Evolutionary conservation across 345 rosid species (phyloP).

Genomic region (Salix exigua): DNA sequence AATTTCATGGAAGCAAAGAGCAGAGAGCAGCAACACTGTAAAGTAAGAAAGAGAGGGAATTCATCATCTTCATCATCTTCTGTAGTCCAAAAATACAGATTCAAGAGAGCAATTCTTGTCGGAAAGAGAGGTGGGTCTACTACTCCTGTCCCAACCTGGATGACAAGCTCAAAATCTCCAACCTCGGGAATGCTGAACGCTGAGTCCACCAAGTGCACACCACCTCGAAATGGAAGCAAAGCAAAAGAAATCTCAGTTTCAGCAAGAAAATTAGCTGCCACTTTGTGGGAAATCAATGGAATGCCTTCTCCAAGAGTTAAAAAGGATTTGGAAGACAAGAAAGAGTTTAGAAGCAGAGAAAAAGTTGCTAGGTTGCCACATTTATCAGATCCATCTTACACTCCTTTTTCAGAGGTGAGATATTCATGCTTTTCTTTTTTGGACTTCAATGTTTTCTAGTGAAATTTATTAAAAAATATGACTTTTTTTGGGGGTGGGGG

Average conservation of each 20-base stretch:
- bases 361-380: conserved; percentile 31
- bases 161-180: conserved; percentile 40
- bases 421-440: not conserved
- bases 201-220: conserved; percentile 30
- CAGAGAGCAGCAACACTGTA: conserved; percentile 43
- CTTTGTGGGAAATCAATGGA: conserved; percentile 77
- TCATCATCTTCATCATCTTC: conserved; percentile 89
- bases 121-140: conserved; percentile 57
- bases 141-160: conserved; percentile 72
- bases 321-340: conserved; percentile 34
- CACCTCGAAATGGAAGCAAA: conserved; percentile 22
- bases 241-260: conserved; percentile 46
- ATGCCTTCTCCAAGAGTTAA: conserved; percentile 35
- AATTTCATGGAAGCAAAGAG: conserved; percentile 29
- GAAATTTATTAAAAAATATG: not conserved
- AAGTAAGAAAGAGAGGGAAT: conserved; percentile 85
- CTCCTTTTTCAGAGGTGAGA: conserved; percentile 53
- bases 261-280: conserved; percentile 85
- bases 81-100: conserved; percentile 54
- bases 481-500: not conserved
- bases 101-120: conserved; percentile 73
- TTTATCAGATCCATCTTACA: conserved; percentile 55
- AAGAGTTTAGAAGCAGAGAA: conserved; percentile 33
- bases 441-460: conserved; percentile 2
- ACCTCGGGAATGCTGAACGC: conserved; percentile 27